Conservation (phyloP, 2,329 filamentous ascomycete genomes). For the Trichoderma atrobrunneum region DNA sequence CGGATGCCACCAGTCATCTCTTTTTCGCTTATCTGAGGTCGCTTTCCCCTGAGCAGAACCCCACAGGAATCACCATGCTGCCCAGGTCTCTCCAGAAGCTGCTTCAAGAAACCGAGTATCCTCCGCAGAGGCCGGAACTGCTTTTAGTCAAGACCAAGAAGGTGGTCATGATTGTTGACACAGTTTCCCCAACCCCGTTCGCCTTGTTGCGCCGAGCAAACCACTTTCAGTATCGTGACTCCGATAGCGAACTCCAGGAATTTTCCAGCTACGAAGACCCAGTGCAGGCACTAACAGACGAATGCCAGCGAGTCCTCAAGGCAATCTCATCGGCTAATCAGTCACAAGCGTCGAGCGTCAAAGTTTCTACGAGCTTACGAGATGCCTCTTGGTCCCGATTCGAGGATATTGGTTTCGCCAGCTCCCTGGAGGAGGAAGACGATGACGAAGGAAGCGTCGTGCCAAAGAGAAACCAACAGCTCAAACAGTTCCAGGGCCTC, state of each 20-base stretch:
- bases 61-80: constrained; percentile 78
- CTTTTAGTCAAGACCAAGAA: constrained; percentile 80
- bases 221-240: constrained; percentile 92
- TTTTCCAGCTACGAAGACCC: constrained; percentile 91
- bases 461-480: constrained; percentile 35
- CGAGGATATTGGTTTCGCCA: constrained; percentile 89
- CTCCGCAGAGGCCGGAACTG: constrained; percentile 72
- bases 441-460: constrained; percentile 57
- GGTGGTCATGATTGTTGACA: constrained; percentile 95
- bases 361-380: constrained; percentile 68
- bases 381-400: constrained; percentile 97
- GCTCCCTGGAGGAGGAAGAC: constrained; percentile 67
- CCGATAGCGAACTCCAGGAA: constrained; percentile 77
- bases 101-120: constrained; percentile 90
- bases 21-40: constrained; percentile 98
- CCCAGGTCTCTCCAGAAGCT: constrained; percentile 90
- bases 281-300: constrained; percentile 81
- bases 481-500: constrained; percentile 44
- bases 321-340: constrained; percentile 88
- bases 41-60: constrained; percentile 73
- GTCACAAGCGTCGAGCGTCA: constrained; percentile 68
- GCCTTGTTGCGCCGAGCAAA: constrained; percentile 84
- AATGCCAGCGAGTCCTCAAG: constrained; percentile 86
- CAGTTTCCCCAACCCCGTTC: constrained; percentile 92
- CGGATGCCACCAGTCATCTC: constrained; percentile 91